These are phyloP conservation scores for Pestalotiopsis sp. DNA, from an alignment of 2,329 filamentous ascomycete genomes.

Conservation along the genomic window DNA sequence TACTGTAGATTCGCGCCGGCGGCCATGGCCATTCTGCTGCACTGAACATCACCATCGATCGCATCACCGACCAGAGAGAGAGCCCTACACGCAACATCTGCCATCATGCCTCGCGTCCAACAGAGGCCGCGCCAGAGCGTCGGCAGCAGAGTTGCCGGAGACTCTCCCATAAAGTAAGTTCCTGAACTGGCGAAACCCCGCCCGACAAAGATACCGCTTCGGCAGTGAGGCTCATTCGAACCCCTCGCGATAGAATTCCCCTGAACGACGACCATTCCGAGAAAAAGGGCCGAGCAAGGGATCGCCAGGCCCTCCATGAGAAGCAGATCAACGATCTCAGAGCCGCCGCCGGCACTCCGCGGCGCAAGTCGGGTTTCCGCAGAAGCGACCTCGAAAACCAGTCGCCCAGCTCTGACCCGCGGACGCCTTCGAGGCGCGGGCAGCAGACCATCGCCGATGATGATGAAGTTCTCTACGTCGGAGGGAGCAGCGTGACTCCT, in stretches of 20 bases:
- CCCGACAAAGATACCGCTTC: not conserved
- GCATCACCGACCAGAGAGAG: constrained; percentile 21
- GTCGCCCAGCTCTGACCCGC: constrained; percentile 58
- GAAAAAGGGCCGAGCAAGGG: constrained; percentile 85
- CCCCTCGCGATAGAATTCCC: constrained; percentile 67
- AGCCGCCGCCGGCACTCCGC: constrained; percentile 70
- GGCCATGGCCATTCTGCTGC: constrained; percentile 12
- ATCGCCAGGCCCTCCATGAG: constrained; percentile 85
- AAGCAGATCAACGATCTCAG: constrained; percentile 92
- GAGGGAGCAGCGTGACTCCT: constrained; percentile 80
- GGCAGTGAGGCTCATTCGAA: constrained; percentile 10
- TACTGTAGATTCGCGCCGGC: constrained; percentile 1
- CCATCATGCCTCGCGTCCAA: constrained; percentile 61
- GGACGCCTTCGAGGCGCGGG: constrained; percentile 50
- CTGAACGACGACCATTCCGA: constrained; percentile 95
- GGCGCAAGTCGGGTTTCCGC: constrained; percentile 64
- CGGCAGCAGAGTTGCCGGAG: constrained; percentile 45
- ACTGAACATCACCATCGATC: constrained; percentile 19
- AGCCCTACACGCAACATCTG: constrained; percentile 8
- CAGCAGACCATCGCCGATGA: constrained; percentile 43
- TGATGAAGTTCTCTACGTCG: constrained; percentile 66
- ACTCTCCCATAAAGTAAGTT: constrained; percentile 59
- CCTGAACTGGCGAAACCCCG: not conserved
- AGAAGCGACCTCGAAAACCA: constrained; percentile 61
- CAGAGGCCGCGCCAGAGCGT: constrained; percentile 54